Evolutionary conservation across 257 asterid genomes (phyloP), one percentile per base, ranked within the genome.

Genomic region (Nicotiana paniculata): DNA sequence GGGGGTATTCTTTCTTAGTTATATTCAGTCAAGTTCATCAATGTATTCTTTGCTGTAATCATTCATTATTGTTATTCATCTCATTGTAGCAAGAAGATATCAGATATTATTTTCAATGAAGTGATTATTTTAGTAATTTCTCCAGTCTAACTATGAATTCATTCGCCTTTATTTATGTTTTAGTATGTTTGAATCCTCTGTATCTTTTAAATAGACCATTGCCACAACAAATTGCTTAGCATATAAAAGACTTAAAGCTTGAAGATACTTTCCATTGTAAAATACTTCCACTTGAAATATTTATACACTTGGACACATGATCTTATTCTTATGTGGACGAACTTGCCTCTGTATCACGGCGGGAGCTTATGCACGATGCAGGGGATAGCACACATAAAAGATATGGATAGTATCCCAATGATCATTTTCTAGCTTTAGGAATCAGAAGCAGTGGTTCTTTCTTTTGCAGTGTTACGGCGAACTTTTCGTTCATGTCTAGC

Each of bases 401-500:
- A 46, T 13, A 72, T 30, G 24, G 55, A 46, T 72, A 3, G 2
- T 39, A 72, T 72, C 43, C 43, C 79, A 1, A 15, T 26, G 43
- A 58, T 74, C 63, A 74, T 61, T 78, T 85, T 85, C 86, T 90
- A 6, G 82, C 64, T 79, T 54, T 84, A 32, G 90, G 91, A 55
- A 83, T 81, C 62, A 89, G 84, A 3, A 88, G 54, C 30, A 87
- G 39, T 1, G 90, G 89, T 57, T 78, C 80, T 64, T 39, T 46
- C 84, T 87, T 84, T 33, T 74, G 68, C 26, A 88, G 62, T 0
- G 90, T 85, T 9, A 81, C 37, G 35, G 85, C 83, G 24, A 87
- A 72, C 59, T 43, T 72, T 83, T 87, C 88, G 0, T 80, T 67
- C 85, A 85, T 85, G 75, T 85, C 85, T 55, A 77, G 48, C 39